A percentile compares a stretch with the other conserved stretches of the same genome.
Evolutionary conservation across 768 basidiomycete species (phyloP).

Genomic region (Pholiota molesta): DNA sequence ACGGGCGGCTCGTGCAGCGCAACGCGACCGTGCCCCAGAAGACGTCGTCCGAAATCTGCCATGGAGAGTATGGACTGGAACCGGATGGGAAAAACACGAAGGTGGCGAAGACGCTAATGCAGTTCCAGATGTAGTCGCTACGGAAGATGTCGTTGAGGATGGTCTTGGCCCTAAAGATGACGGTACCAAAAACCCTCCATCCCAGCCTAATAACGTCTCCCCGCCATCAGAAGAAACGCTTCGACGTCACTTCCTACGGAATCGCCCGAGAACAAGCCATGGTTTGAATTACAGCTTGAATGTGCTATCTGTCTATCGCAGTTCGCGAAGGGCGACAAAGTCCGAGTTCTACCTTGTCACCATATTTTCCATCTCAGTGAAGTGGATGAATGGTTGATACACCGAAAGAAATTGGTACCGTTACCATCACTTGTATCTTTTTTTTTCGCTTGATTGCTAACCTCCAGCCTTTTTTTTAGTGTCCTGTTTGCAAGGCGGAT

Average conservation of each 20-base stretch:
- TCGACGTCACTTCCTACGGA: conserved; percentile 42
- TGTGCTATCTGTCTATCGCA: conserved; percentile 93
- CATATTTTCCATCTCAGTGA: conserved; percentile 95
- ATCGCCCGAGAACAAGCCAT: conserved; percentile 49
- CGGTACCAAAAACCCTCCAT: not conserved
- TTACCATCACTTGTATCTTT: not conserved
- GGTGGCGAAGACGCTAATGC: conserved; percentile 36
- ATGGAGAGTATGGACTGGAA: conserved; percentile 82
- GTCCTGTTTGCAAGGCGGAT: conserved; percentile 91
- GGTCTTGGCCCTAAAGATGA: conserved; percentile 28
- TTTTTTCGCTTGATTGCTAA: conserved; percentile 5
- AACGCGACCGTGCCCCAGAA: conserved; percentile 83
- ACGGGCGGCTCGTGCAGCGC: conserved; percentile 79
- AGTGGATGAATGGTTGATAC: conserved; percentile 90
- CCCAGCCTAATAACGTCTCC: not conserved
- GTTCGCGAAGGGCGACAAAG: conserved; percentile 86
- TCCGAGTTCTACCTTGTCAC: conserved; percentile 90
- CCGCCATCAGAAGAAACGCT: conserved; percentile 25
- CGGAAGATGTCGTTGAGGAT: conserved; percentile 42
- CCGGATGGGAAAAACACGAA: conserved; percentile 79
- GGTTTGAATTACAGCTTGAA: conserved; percentile 83
- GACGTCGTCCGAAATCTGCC: conserved; percentile 78
- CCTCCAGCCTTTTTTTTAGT: conserved; percentile 47
- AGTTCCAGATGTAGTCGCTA: conserved; percentile 25
- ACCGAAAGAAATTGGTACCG: conserved; percentile 85